Conservation (phyloP, 805 yeast genomes). For the Myxozyma geophila region DNA sequence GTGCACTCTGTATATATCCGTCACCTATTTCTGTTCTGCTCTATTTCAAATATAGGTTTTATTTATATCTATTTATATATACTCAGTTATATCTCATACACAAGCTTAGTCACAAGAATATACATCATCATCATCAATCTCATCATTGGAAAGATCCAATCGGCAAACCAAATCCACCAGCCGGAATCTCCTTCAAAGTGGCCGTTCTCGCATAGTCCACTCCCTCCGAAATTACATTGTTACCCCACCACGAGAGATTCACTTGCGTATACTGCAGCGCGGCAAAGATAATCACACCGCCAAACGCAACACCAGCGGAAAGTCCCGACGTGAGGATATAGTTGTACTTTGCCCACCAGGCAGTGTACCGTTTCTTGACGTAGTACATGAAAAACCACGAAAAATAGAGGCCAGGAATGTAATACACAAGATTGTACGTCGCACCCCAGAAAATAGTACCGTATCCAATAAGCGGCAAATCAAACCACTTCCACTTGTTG, state of each 20-base stretch:
- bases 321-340: conserved; percentile 67
- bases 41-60: no score
- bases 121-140: neutral
- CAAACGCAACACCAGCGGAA: conserved; percentile 67
- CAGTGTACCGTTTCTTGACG: conserved; percentile 57
- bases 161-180: conserved; percentile 17
- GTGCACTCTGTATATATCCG: neutral
- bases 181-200: conserved; percentile 20
- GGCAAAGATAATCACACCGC: conserved; percentile 62
- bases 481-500: conserved; percentile 8
- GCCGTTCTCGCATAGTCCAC: conserved; percentile 27
- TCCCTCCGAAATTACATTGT: conserved; percentile 40
- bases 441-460: conserved; percentile 23
- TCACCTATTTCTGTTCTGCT: no score
- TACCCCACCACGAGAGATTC: conserved; percentile 61
- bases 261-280: conserved; percentile 47
- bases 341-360: conserved; percentile 79
- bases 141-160: neutral
- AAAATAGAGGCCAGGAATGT: conserved; percentile 21
- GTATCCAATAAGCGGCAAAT: conserved; percentile 16
- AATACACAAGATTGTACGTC: conserved; percentile 20
- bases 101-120: neutral
- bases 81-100: no score
- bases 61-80: neutral
- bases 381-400: conserved; percentile 63